Evolutionary conservation across 176 grass and related monocot species (phyloP).

Genomic region (Zizania latifolia): DNA sequence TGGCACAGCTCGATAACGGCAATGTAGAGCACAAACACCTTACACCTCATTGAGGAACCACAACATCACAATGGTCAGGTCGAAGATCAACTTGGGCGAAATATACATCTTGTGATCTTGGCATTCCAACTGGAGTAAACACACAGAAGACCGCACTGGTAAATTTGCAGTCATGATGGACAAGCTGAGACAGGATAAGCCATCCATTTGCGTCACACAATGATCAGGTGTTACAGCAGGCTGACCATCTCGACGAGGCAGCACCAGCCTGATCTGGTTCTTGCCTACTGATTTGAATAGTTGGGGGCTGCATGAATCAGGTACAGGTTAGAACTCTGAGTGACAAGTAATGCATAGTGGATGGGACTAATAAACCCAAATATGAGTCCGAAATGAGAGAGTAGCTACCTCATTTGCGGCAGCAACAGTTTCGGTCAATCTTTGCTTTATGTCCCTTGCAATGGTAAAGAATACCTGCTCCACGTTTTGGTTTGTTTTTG

Average conservation of each 20-base stretch:
- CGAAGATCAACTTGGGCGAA: conserved; percentile 13
- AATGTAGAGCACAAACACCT: not conserved
- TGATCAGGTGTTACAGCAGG: conserved; percentile 70
- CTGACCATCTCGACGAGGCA: conserved; percentile 39
- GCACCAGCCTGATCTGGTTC: conserved; percentile 33
- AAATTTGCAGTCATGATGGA: conserved; percentile 19
- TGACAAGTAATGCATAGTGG: not conserved
- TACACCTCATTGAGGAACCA: conserved; percentile 15
- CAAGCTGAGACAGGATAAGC: not conserved
- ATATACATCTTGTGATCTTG: conserved; percentile 51
- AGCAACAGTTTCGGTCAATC: conserved; percentile 63
- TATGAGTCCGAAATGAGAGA: not conserved
- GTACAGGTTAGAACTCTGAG: conserved; percentile 21
- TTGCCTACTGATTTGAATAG: conserved; percentile 61
- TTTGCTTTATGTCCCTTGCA: conserved; percentile 81
- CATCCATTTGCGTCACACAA: not conserved
- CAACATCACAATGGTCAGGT: conserved; percentile 1
- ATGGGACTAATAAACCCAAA: not conserved
- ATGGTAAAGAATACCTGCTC: conserved; percentile 87
- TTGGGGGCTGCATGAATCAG: conserved; percentile 37
- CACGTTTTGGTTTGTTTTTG: conserved; percentile 87
- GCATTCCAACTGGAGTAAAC: conserved; percentile 17
- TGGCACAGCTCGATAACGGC: not conserved
- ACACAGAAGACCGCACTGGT: not conserved
- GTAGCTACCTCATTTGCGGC: conserved; percentile 51